Base-by-base conservation (phyloP, 768 basidiomycete genomes). In the Collybia sordida region DNA sequence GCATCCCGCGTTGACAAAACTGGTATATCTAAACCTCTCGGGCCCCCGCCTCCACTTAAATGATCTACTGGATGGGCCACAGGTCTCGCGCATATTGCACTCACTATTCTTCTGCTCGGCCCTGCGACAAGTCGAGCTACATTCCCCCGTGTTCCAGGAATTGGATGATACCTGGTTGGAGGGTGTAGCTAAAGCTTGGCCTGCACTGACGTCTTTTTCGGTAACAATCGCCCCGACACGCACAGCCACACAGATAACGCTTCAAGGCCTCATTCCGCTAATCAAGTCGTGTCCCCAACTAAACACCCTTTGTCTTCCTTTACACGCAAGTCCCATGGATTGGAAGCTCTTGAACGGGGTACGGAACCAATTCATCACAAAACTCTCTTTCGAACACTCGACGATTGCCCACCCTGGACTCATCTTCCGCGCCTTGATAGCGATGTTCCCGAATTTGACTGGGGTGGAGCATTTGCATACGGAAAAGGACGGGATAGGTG, bases 141-240 rank as follows among this genome's bases (percentile, higher is more conserved):
- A 38, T 9, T 17, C 38, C 22, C 35, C 36, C n/a, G 36, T 24
- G 8, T 38, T 38, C 19, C n/a, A 35, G 17, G 19, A 17, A 1
- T 17, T 47, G 17, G 35, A 27, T 34, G 22, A 47, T 34, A 24
- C 36, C 3, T 47, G 45, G 45, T 34, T 37, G 15, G 19, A 17
- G 4, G 45, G 38, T 9, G 45, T 25, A 38, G 48, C 40, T 7
- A 38, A 50, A 11, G 23, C 49, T 15, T 54, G 53, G 53, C 49
- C 53, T 3, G 17, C 14, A 15, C 21, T 54, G 6, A 24, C 34
- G 8, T n/a, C 45, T 11, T 14, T 18, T 3, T 14, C 47, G 12
- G 22, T 22, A 4, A 38, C 40, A 8, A 15, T 39, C 2, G 19
- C 40, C 11, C 31, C 35, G 25, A 14, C 31, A 31, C 31, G 14